Percentiles rank a stretch among this genome's conserved stretches.
These are phyloP conservation scores for Serendipita sp. DNA, from an alignment of 768 basidiomycete species.

Conservation along the genomic window DNA sequence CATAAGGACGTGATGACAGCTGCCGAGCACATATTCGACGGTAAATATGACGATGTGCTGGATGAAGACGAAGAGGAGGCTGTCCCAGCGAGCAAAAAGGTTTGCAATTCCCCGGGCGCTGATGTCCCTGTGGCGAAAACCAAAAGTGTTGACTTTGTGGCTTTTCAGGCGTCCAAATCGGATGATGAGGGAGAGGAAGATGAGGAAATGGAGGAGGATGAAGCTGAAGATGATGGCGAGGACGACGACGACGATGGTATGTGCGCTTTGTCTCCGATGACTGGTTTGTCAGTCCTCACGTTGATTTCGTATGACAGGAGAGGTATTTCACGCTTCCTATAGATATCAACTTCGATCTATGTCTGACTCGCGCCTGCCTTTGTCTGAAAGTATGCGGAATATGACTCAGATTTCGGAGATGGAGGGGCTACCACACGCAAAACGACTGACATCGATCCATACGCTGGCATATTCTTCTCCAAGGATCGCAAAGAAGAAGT, in stretches of 20 bases:
- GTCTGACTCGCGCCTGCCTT: slow-evolving; percentile 5
- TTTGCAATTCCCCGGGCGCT: background rate
- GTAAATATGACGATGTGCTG: slow-evolving; percentile 63
- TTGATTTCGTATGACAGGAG: background rate
- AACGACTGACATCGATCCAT: slow-evolving; percentile 8
- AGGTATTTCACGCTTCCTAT: background rate
- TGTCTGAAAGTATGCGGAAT: slow-evolving; percentile 54
- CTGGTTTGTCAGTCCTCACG: background rate
- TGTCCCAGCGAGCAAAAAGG: slow-evolving; percentile 1
- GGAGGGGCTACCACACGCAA: background rate
- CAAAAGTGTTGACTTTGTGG: background rate
- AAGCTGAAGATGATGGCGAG: slow-evolving; percentile 21
- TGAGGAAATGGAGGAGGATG: slow-evolving; percentile 24
- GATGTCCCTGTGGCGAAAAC: background rate
- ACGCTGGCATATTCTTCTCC: slow-evolving; percentile 78
- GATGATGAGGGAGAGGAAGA: background rate
- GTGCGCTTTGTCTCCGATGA: background rate
- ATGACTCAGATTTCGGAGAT: slow-evolving; percentile 61
- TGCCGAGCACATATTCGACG: slow-evolving; percentile 72
- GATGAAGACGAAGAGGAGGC: slow-evolving; percentile 24
- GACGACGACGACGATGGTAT: slow-evolving; percentile 25
- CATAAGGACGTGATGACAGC: slow-evolving; percentile 87
- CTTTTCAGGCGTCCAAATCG: background rate
- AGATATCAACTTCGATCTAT: background rate
- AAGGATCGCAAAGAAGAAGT: slow-evolving; percentile 86